A percentile compares a stretch with the other conserved stretches of the same genome.
Evolutionary conservation across 768 basidiomycete genomes (phyloP).

Genomic region (Podaxis sp.): DNA sequence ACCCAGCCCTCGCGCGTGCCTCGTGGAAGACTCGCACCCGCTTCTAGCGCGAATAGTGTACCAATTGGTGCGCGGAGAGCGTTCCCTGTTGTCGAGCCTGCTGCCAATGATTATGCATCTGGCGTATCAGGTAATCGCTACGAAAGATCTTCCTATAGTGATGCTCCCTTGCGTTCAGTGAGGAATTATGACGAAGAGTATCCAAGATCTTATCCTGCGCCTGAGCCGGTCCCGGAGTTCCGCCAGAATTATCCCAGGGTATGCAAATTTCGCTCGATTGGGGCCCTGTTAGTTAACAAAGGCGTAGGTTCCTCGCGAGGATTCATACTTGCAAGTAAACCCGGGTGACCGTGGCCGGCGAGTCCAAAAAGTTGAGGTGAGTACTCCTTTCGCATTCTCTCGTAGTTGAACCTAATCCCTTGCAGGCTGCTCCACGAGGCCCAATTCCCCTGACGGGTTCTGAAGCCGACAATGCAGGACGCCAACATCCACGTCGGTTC

Average conservation of each 20-base stretch:
- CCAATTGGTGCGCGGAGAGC: conserved; percentile 4
- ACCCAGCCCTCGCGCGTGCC: background rate
- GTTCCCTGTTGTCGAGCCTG: background rate
- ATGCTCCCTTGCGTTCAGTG: background rate
- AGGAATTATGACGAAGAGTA: conserved; percentile 4
- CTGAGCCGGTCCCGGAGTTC: background rate
- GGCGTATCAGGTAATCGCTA: background rate
- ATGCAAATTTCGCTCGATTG: background rate
- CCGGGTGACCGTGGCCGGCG: background rate
- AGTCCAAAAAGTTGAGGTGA: conserved; percentile 7
- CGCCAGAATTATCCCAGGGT: conserved; percentile 3
- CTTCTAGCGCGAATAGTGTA: conserved; percentile 12
- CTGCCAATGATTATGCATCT: background rate
- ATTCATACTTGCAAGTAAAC: background rate
- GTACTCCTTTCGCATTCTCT: background rate
- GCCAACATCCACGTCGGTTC: background rate
- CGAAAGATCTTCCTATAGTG: conserved; percentile 6
- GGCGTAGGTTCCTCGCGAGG: background rate
- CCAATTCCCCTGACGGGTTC: background rate
- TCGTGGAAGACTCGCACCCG: background rate
- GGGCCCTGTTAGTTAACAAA: background rate
- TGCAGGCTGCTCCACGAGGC: conserved; percentile 1
- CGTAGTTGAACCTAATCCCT: background rate
- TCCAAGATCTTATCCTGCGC: conserved; percentile 5
- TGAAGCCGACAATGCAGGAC: background rate